These are phyloP conservation scores for Sesbania bispinosa DNA, from an alignment of 306 rosid genomes.

Conservation along the genomic window DNA sequence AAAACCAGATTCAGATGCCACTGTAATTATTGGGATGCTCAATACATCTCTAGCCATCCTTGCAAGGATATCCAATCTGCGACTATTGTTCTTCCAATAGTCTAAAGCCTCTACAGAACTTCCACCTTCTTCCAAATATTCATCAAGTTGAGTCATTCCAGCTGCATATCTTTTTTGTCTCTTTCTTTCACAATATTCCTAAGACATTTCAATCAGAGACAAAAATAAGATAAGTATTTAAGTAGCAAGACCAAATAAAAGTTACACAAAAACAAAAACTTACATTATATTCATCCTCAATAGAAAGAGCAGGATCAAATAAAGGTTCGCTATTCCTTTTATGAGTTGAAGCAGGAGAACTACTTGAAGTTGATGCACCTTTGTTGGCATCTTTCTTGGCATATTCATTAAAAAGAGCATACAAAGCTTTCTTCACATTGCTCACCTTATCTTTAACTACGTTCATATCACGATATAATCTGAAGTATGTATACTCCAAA, in stretches of 20 bases:
- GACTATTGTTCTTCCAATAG: neutral
- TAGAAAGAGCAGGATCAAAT: too few relatives aligned
- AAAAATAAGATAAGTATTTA: neutral
- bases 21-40: conserved; percentile 9
- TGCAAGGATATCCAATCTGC: neutral
- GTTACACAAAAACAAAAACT: neutral
- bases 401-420: conserved; percentile 4
- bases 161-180: neutral
- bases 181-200: neutral
- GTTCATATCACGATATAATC: neutral
- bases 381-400: too few relatives aligned
- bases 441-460: neutral
- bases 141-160: conserved; percentile 17
- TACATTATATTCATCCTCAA: neutral
- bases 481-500: neutral
- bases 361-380: neutral
- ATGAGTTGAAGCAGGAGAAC: too few relatives aligned
- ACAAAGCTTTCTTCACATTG: conserved; percentile 13
- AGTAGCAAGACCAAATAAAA: neutral
- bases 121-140: conserved; percentile 21
- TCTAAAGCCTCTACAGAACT: neutral
- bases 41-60: conserved; percentile 22
- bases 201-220: neutral
- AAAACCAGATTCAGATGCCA: conserved; percentile 1
- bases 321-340: too few relatives aligned